Evolutionary conservation across 176 grass and related monocot genomes (phyloP).

Genomic region (Avena insularis): DNA sequence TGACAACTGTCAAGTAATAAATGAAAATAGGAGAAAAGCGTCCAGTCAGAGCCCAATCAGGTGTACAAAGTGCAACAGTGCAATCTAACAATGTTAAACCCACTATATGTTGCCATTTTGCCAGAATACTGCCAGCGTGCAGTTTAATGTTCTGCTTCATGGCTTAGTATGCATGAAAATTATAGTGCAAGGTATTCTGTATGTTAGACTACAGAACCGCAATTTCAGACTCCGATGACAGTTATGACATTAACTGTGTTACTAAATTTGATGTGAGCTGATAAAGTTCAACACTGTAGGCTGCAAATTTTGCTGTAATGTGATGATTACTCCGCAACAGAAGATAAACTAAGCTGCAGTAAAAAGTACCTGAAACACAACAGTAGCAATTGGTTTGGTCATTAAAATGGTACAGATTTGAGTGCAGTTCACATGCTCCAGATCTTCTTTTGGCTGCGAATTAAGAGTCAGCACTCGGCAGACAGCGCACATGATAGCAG

Average conservation of each 20-base stretch:
- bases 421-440: constrained; percentile 61
- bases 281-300: background rate
- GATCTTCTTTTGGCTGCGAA: constrained; percentile 61
- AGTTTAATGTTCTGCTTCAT: background rate
- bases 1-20: background rate
- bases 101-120: background rate
- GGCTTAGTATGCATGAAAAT: background rate
- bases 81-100: background rate
- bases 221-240: constrained; percentile 3
- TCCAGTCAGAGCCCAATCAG: background rate
- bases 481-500: constrained; percentile 11
- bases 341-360: constrained; percentile 21
- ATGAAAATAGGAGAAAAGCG: background rate
- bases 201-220: background rate
- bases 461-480: constrained; percentile 27
- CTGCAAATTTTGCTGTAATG: background rate
- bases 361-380: constrained; percentile 60
- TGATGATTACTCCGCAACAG: constrained; percentile 12
- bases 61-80: background rate
- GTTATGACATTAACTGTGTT: background rate
- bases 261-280: background rate
- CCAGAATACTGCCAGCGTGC: background rate
- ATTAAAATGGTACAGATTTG: constrained; percentile 68
- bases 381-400: constrained; percentile 61
- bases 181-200: constrained; percentile 9